These are phyloP conservation scores for Talaromyces sp. DNA, from an alignment of 2,329 filamentous ascomycete species.

Conservation along the genomic window DNA sequence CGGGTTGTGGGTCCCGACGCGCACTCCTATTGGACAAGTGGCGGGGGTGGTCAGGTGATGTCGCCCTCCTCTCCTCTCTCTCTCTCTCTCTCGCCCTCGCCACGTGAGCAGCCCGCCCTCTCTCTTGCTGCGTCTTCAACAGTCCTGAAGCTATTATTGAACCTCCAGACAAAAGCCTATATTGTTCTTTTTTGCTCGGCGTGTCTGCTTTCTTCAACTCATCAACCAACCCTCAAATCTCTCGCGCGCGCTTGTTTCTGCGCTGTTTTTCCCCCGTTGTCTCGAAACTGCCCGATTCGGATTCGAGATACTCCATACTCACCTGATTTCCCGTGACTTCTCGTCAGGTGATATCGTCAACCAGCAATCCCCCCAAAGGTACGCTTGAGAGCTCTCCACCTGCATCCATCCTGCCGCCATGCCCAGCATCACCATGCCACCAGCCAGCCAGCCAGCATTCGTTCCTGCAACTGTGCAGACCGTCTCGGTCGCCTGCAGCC, in stretches of 20 bases:
- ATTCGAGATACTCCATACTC: conserved; percentile 22
- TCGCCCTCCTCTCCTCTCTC: conserved; percentile 1
- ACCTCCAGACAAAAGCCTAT: conserved; percentile 3
- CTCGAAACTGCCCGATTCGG: conserved; percentile 22
- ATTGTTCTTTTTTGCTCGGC: not conserved
- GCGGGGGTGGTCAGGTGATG: conserved; percentile 26
- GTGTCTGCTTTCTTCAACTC: not conserved
- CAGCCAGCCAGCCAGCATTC: not conserved
- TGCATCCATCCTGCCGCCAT: not conserved
- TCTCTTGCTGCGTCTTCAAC: conserved; percentile 17
- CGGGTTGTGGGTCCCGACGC: not conserved
- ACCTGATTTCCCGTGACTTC: conserved; percentile 30
- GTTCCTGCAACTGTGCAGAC: not conserved
- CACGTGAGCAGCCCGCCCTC: conserved; percentile 37
- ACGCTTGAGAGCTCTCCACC: conserved; percentile 6
- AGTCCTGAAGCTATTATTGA: conserved; percentile 12
- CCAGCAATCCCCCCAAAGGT: conserved; percentile 6
- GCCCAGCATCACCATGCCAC: not conserved
- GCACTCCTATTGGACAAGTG: conserved; percentile 6
- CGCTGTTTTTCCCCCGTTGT: conserved; percentile 17
- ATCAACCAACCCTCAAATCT: not conserved
- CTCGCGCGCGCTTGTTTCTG: conserved; percentile 4
- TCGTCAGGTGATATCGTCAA: conserved; percentile 36
- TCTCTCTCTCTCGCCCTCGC: conserved; percentile 19
- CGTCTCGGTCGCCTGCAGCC: not conserved